Base-by-base conservation (phyloP, 768 basidiomycete species). In the Pisolithus orientalis region DNA sequence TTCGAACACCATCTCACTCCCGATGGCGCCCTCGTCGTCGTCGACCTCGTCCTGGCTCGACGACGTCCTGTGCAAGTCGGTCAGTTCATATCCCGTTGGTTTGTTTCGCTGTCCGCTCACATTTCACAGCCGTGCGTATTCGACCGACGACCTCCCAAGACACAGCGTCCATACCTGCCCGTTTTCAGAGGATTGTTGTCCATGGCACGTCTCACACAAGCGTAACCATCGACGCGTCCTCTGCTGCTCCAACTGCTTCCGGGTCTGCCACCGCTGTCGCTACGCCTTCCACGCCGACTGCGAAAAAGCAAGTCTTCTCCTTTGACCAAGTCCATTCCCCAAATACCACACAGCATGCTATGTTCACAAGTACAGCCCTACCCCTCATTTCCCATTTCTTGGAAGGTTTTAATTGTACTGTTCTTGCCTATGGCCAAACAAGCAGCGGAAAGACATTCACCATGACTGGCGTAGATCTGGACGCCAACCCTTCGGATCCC, bases 21-120 rank as follows among this genome's bases (percentile, higher is more conserved):
- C 74, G 78, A 88, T 88, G 87, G 82, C 86, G 67, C 85, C 86
- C 61, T 78, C 46, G 46, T 37, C 46, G 44, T 11, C 24, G 40
- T n/a, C 79, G 75, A 75, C 77, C 57, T 70, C 85, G 57, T 67
- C 63, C 63, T 55, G 66, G 65, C 69, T 69, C 83, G 76, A 80
- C 86, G 73, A 93, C 90, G 60, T 91, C 90, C 90, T 59, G 90
- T 94, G 50, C 90, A 93, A 93, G 91, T 94, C 71, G 91, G 91
- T 87, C 50, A 77, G 91, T 83, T 14, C 13, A 50, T 25, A n/a
- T 8, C 28, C 40, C 9, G 7, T 16, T 4, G 1, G 1, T 24
- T 44, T 16, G 28, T 44, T 7, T 11, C 40, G 25, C 38, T 29
- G 11, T 21, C 10, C 54, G 38, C 38, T 52, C 43, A 51, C 39